phyloP scores from a whole-genome alignment of 2,329 filamentous ascomycete genomes.

The Davidsoniella virescens region DNA sequence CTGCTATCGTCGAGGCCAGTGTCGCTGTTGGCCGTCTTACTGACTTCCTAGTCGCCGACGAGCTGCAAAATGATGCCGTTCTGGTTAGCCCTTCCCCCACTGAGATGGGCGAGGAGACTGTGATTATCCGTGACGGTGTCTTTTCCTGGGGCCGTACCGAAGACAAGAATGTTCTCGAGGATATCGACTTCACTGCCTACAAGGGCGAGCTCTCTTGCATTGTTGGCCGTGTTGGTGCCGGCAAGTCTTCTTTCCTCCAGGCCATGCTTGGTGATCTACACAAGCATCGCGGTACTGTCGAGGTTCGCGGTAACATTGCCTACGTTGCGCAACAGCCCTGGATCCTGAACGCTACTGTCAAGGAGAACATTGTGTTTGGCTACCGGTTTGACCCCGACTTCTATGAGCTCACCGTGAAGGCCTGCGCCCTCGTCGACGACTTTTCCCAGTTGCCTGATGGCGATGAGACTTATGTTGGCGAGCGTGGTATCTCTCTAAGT shows the following conservation, averaged over 20 bases:
- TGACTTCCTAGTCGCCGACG: slow-evolving; percentile 70
- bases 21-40: slow-evolving; percentile 81
- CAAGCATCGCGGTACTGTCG: slow-evolving; percentile 72
- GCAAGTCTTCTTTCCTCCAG: slow-evolving; percentile 86
- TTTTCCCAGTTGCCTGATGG: slow-evolving; percentile 87
- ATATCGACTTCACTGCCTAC: slow-evolving; percentile 75
- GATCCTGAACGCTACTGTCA: slow-evolving; percentile 96
- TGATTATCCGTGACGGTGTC: slow-evolving; percentile 66
- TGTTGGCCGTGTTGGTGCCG: slow-evolving; percentile 83
- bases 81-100: slow-evolving; percentile 50
- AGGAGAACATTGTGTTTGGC: slow-evolving; percentile 93
- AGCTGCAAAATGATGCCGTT: slow-evolving; percentile 77
- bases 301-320: slow-evolving; percentile 65
- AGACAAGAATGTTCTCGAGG: slow-evolving; percentile 51
- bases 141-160: slow-evolving; percentile 93
- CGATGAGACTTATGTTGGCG: slow-evolving; percentile 90
- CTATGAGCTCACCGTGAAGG: slow-evolving; percentile 82
- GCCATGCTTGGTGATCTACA: slow-evolving; percentile 80
- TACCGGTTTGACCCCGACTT: slow-evolving; percentile 87
- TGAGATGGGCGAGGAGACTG: slow-evolving; percentile 68
- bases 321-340: slow-evolving; percentile 89
- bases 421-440: slow-evolving; percentile 80
- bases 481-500: slow-evolving; percentile 88
- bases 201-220: slow-evolving; percentile 90
- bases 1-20: slow-evolving; percentile 85